These are phyloP conservation scores for Microstroma glucosiphilum DNA, from an alignment of 1,284 basidiomycete species.

Conservation along the genomic window DNA sequence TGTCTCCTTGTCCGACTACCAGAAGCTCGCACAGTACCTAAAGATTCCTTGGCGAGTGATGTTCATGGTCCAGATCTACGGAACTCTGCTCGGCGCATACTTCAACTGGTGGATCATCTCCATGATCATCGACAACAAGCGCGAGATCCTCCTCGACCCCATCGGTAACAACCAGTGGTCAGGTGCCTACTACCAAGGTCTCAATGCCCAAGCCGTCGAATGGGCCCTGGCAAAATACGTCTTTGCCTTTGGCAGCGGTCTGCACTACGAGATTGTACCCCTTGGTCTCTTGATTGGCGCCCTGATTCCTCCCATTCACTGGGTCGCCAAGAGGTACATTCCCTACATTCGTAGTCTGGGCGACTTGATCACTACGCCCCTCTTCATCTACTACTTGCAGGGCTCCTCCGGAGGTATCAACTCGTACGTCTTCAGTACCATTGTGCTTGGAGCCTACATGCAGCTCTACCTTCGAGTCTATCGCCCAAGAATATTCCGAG, in stretches of 20 bases:
- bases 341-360: not conserved
- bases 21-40: slow-evolving; percentile 19
- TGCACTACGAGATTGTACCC: slow-evolving; percentile 23
- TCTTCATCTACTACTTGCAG: slow-evolving; percentile 6
- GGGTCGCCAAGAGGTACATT: not conserved
- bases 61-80: slow-evolving; percentile 24
- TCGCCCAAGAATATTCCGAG: slow-evolving; percentile 34
- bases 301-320: slow-evolving; percentile 18
- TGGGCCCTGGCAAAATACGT: slow-evolving; percentile 30
- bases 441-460: slow-evolving; percentile 54
- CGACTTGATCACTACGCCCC: not conserved
- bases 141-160: slow-evolving; percentile 25
- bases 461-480: not conserved
- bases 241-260: slow-evolving; percentile 8
- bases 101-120: slow-evolving; percentile 31
- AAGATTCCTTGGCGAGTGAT: slow-evolving; percentile 23
- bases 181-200: slow-evolving; percentile 8
- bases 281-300: slow-evolving; percentile 22
- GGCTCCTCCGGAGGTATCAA: slow-evolving; percentile 52
- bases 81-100: slow-evolving; percentile 24
- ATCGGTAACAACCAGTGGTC: slow-evolving; percentile 27
- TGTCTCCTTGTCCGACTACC: slow-evolving; percentile 19
- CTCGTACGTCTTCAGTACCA: slow-evolving; percentile 60
- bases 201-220: slow-evolving; percentile 18
- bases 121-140: slow-evolving; percentile 14